These are phyloP conservation scores for Phytophthora crassamura DNA, from an alignment of 352 stramenopile genomes.

Conservation along the genomic window DNA sequence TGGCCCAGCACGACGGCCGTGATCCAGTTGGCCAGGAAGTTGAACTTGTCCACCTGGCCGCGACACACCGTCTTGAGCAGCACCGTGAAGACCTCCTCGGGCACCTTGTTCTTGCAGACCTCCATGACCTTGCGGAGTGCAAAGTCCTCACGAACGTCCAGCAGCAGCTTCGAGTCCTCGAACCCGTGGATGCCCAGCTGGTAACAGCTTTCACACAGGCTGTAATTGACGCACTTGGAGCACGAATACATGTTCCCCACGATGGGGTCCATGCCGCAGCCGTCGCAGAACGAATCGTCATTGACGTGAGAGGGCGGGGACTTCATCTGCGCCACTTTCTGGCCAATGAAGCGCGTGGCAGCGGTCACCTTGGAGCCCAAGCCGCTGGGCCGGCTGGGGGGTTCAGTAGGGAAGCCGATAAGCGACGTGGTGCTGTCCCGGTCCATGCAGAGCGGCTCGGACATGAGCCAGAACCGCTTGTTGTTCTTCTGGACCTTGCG, in stretches of 20 bases:
- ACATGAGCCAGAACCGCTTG: conserved; percentile 87
- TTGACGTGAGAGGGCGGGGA: conserved; percentile 77
- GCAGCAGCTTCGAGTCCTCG: conserved; percentile 79
- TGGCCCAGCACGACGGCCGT: conserved; percentile 76
- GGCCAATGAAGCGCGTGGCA: conserved; percentile 74
- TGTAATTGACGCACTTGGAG: conserved; percentile 87
- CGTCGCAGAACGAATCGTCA: conserved; percentile 91
- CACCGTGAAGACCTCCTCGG: conserved; percentile 83
- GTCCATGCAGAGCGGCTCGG: conserved; percentile 83
- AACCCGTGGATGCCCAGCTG: conserved; percentile 85
- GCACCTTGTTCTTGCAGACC: conserved; percentile 74
- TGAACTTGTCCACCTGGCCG: conserved; percentile 90
- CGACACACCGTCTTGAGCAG: conserved; percentile 87
- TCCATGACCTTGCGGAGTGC: conserved; percentile 81
- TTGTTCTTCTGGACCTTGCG: conserved; percentile 88
- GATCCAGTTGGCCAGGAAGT: conserved; percentile 90
- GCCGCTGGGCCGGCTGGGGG: conserved; percentile 36
- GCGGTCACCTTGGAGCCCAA: conserved; percentile 74
- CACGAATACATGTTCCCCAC: conserved; percentile 91
- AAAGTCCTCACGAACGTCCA: conserved; percentile 86
- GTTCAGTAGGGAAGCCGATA: conserved; percentile 62
- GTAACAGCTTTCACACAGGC: conserved; percentile 86
- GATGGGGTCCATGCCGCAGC: conserved; percentile 90
- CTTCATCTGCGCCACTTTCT: conserved; percentile 87
- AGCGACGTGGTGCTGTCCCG: conserved; percentile 82